Conservation (phyloP, 257 asterid species). For the Solanum lignicaule region DNA sequence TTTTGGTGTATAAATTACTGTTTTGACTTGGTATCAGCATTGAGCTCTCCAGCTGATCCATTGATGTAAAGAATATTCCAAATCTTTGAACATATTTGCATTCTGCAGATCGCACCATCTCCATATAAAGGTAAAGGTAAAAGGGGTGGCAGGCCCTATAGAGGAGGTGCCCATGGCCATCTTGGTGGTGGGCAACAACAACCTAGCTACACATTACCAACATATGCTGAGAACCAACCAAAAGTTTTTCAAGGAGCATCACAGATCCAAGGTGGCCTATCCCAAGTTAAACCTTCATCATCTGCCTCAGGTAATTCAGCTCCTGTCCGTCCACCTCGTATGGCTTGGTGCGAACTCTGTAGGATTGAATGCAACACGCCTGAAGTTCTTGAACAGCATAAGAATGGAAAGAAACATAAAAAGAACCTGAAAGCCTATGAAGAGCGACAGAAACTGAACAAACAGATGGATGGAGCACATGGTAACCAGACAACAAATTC, state of each 20-base stretch:
- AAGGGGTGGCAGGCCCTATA: slow-evolving; percentile 18
- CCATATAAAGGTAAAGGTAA: slow-evolving; percentile 19
- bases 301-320: slow-evolving; percentile 1
- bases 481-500: slow-evolving; percentile 11
- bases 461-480: slow-evolving; percentile 9
- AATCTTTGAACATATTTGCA: slow-evolving; percentile 1
- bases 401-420: slow-evolving; percentile 48
- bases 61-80: not conserved
- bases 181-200: slow-evolving; percentile 12
- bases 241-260: slow-evolving; percentile 6
- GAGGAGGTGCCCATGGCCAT: slow-evolving; percentile 20
- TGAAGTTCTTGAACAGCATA: slow-evolving; percentile 46
- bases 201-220: slow-evolving; percentile 7
- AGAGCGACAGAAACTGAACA: slow-evolving; percentile 28
- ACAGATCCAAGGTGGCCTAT: slow-evolving; percentile 14
- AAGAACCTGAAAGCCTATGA: slow-evolving; percentile 39
- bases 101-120: slow-evolving; percentile 38
- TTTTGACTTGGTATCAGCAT: not conserved
- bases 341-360: slow-evolving; percentile 47
- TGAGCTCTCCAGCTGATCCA: not conserved
- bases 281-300: slow-evolving; percentile 16
- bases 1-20: not conserved
- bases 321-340: slow-evolving; percentile 21
- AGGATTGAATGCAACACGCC: slow-evolving; percentile 45
- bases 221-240: slow-evolving; percentile 13